Evolutionary conservation across 2,329 filamentous ascomycete species (phyloP), one percentile per base, ranked within the genome.

Genomic region (Bipolaris oryzae): DNA sequence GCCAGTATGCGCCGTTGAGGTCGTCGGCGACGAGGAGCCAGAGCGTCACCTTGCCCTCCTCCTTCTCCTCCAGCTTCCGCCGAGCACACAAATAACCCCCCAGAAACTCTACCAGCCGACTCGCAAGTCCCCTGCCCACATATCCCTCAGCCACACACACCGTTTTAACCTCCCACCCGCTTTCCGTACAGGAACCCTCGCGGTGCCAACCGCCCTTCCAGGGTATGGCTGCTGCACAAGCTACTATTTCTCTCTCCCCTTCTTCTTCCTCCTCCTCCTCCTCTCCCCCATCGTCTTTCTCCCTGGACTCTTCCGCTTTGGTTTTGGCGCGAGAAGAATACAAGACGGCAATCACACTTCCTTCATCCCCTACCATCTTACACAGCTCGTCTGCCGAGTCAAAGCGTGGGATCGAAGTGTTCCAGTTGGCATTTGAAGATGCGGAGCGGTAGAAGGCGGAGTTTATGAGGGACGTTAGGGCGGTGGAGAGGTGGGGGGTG

Each of bases 101-200:
- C 1, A 72, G 31, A 7, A 55, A 54, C 1, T 9, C 13, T 7
- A 67, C 49, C 0, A 70, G 3, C 5, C 48, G 48, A 2, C 64
- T 46, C 1, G 69, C 68, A 4, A 72, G 56, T 0, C 70, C 70
- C 2, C 49, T 59, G 1, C 46, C 64, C 16, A 62, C 16, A 38
- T 70, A 73, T 20, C 62, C 60, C 0, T 57, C 64, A 38, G 67
- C 55, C 0, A 72, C 69, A 41, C 61, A 66, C 0, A 73, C 65
- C 1, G 61, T 61, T 25, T 72, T 72, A 7, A 71, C 58, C 31
- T 73, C 70, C 66, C 65, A 73, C 0, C 70, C 70, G 9, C 50
- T 28, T 49, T 72, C 69, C 68, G 1, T 23, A 43, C 0, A 47
- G 1, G 62, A 51, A 16, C 61, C 61, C 44, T 70, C 61, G 20